A percentile compares a stretch with the other conserved stretches of the same genome.
These are phyloP conservation scores for Apiotrichum porosum DNA, from an alignment of 1,284 basidiomycete species.

Conservation along the genomic window DNA sequence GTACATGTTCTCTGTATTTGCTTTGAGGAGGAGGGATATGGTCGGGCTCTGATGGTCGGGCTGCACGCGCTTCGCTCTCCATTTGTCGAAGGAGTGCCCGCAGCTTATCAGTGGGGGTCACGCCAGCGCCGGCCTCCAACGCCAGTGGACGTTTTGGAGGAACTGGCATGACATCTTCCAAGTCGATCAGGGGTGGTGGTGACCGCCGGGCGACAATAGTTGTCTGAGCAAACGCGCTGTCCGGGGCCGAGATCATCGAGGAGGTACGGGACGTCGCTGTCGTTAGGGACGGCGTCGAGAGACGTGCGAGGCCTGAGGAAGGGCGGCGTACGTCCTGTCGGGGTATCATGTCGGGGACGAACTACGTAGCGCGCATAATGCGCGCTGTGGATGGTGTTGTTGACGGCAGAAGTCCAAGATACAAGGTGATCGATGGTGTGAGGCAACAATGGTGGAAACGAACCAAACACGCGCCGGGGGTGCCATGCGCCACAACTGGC, in stretches of 20 bases:
- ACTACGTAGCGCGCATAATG: background rate
- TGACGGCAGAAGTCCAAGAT: background rate
- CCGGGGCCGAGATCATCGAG: conserved; percentile 1
- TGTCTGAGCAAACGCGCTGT: conserved; percentile 3
- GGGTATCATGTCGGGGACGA: no score
- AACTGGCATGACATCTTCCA: conserved; percentile 1
- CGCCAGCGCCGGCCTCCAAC: conserved; percentile 7
- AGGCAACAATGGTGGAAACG: background rate
- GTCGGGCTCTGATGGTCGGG: background rate
- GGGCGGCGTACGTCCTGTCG: no score
- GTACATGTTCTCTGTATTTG: no score
- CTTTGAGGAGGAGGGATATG: background rate
- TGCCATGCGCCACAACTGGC: background rate
- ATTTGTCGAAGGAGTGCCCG: conserved; percentile 13
- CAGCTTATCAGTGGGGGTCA: conserved; percentile 16
- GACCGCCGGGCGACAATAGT: conserved; percentile 4
- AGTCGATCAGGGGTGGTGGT: conserved; percentile 13
- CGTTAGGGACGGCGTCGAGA: conserved; percentile 9
- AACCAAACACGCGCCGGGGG: conserved; percentile 1
- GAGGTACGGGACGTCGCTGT: conserved; percentile 7
- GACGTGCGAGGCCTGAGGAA: background rate
- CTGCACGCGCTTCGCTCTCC: conserved; percentile 8
- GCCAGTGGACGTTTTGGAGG: conserved; percentile 2
- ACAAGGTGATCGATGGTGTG: background rate
- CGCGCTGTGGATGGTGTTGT: background rate